These are phyloP conservation scores for Sporobolomyces roseus DNA, from an alignment of 768 basidiomycete genomes.

Conservation along the genomic window DNA sequence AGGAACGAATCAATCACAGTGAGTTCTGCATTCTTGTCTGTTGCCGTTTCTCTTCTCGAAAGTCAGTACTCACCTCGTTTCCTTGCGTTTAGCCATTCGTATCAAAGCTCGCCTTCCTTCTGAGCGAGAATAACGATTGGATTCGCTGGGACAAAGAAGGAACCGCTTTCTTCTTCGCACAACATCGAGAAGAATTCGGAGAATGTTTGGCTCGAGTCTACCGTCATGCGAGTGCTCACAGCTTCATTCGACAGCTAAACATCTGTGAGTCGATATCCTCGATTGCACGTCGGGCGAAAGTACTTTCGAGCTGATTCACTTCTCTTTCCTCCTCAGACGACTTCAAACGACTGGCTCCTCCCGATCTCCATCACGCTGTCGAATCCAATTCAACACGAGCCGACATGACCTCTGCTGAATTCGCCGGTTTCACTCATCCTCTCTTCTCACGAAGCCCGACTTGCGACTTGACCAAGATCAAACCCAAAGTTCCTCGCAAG, in stretches of 20 bases:
- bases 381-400: neutral
- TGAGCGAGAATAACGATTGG: conserved; percentile 9
- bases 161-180: conserved; percentile 27
- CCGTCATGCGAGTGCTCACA: conserved; percentile 28
- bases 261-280: conserved; percentile 22
- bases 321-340: neutral
- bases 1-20: conserved; percentile 10
- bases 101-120: conserved; percentile 23
- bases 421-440: conserved; percentile 32
- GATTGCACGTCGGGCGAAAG: too few relatives aligned
- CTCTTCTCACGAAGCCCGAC: conserved; percentile 25
- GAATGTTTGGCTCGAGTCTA: conserved; percentile 18
- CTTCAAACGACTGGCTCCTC: conserved; percentile 19
- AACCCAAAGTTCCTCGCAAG: conserved; percentile 26
- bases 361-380: conserved; percentile 28
- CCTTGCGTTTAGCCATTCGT: conserved; percentile 16
- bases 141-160: conserved; percentile 29
- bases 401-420: conserved; percentile 15
- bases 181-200: neutral
- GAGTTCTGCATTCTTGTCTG: neutral
- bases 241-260: conserved; percentile 36
- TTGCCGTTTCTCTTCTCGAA: neutral
- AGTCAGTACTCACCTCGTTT: neutral
- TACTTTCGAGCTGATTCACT: neutral
- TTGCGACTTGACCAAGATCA: conserved; percentile 27